Evolutionary conservation across 768 basidiomycete species (phyloP).

Genomic region (Hygrocybe coccinea): DNA sequence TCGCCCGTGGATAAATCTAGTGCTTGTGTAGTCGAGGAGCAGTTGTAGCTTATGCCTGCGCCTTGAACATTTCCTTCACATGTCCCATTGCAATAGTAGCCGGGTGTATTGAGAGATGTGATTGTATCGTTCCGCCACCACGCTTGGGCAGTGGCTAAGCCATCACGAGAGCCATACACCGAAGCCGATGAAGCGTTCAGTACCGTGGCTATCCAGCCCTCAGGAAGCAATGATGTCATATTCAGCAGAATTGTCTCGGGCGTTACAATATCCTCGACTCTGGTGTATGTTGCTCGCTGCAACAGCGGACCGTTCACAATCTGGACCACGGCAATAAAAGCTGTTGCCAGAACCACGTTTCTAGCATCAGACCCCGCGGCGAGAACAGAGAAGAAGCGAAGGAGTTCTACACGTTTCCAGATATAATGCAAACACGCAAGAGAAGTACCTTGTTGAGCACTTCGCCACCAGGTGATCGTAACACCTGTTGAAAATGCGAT

Average conservation of each 20-base stretch:
- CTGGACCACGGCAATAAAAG: not conserved
- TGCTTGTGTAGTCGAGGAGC: constrained; percentile 3
- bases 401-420: not conserved
- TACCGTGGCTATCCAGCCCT: not conserved
- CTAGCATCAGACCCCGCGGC: not conserved
- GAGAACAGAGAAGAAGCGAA: constrained; percentile 1
- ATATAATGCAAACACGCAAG: not conserved
- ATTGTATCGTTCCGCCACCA: constrained; percentile 3
- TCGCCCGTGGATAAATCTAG: not conserved
- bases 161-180: not conserved
- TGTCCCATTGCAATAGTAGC: constrained; percentile 3
- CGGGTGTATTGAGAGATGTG: constrained; percentile 1
- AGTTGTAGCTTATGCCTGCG: constrained; percentile 1
- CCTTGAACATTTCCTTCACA: constrained; percentile 3
- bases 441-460: not conserved
- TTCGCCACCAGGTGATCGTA: constrained; percentile 2
- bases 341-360: constrained; percentile 1
- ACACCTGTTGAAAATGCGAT: not conserved
- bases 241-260: not conserved
- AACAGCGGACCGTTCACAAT: not conserved
- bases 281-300: not conserved
- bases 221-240: not conserved
- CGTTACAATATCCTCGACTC: constrained; percentile 1
- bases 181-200: not conserved
- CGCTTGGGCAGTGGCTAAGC: constrained; percentile 1